A percentile compares a stretch with the other conserved stretches of the same genome.
phyloP scores from a whole-genome alignment of 768 basidiomycete species.

The Pulveroboletus sp. region DNA sequence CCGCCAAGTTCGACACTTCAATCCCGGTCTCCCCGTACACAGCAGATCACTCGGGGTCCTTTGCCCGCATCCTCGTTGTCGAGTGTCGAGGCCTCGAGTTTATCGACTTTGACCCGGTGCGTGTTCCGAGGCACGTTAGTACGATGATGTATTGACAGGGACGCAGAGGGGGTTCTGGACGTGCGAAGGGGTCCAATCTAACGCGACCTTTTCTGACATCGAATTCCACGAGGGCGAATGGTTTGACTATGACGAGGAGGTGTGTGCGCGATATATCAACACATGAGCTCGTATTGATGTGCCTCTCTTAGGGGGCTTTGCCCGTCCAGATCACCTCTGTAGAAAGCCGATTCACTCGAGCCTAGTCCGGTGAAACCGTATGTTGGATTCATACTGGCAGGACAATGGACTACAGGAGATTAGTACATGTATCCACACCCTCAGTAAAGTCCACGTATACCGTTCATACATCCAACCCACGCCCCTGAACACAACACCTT shows the following conservation, averaged over 20 bases:
- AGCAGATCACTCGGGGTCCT: constrained; percentile 54
- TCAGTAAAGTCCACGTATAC: background rate
- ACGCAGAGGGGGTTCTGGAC: constrained; percentile 66
- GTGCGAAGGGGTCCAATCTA: constrained; percentile 57
- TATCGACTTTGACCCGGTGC: constrained; percentile 69
- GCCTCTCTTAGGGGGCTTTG: constrained; percentile 41
- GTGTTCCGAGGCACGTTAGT: constrained; percentile 10
- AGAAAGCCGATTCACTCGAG: constrained; percentile 62
- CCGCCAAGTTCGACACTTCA: constrained; percentile 67
- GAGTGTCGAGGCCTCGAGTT: constrained; percentile 91
- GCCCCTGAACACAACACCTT: background rate
- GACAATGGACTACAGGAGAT: too few relatives aligned
- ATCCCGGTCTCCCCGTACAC: constrained; percentile 51
- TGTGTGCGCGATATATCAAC: constrained; percentile 18
- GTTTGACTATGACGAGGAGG: constrained; percentile 93
- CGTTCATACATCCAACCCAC: background rate
- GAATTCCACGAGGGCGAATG: constrained; percentile 52
- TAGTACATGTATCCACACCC: background rate
- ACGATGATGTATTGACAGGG: background rate
- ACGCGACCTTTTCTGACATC: constrained; percentile 59
- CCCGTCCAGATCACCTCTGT: constrained; percentile 72
- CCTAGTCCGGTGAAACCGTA: constrained; percentile 29
- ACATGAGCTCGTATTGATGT: background rate
- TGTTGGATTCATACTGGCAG: background rate
- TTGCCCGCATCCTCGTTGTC: constrained; percentile 60